Percentiles rank a stretch among this genome's conserved stretches.
These are phyloP conservation scores for Pythium periplocum DNA, from an alignment of 352 stramenopile genomes.

Conservation along the genomic window DNA sequence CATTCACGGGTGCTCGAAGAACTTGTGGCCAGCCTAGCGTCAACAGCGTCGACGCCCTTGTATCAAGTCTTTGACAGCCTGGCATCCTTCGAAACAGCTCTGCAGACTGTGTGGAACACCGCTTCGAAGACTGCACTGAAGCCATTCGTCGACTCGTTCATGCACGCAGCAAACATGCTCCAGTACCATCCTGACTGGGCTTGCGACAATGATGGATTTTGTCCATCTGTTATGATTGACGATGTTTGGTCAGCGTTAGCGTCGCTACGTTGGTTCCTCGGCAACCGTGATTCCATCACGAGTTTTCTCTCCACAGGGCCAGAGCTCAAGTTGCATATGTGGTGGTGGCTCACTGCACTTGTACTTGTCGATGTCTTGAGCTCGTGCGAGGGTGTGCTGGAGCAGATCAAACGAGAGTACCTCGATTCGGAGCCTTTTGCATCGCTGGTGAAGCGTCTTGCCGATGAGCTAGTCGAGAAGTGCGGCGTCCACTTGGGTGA, in stretches of 20 bases:
- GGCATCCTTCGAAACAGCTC: too few relatives aligned
- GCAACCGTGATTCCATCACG: conserved; percentile 1
- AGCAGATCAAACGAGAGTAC: background rate
- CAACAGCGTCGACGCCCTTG: too few relatives aligned
- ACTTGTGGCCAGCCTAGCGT: too few relatives aligned
- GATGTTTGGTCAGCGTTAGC: conserved; percentile 6
- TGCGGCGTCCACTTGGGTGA: background rate
- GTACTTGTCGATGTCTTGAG: conserved; percentile 5
- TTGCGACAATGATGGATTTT: background rate
- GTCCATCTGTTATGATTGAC: background rate
- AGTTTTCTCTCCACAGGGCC: background rate
- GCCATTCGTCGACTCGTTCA: background rate
- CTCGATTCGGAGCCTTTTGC: background rate
- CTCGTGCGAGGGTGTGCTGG: background rate
- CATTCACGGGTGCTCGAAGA: background rate
- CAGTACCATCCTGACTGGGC: background rate
- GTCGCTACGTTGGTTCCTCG: conserved; percentile 8
- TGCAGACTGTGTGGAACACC: too few relatives aligned
- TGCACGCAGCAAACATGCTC: background rate
- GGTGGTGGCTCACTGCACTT: conserved; percentile 15
- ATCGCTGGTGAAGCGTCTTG: background rate
- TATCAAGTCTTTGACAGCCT: too few relatives aligned
- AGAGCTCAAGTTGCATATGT: background rate
- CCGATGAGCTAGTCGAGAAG: background rate
- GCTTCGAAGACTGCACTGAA: too few relatives aligned